Percentiles rank a stretch among this genome's conserved stretches.
These are phyloP conservation scores for Metschnikowia henanensis DNA, from an alignment of 805 yeast species.

Conservation along the genomic window DNA sequence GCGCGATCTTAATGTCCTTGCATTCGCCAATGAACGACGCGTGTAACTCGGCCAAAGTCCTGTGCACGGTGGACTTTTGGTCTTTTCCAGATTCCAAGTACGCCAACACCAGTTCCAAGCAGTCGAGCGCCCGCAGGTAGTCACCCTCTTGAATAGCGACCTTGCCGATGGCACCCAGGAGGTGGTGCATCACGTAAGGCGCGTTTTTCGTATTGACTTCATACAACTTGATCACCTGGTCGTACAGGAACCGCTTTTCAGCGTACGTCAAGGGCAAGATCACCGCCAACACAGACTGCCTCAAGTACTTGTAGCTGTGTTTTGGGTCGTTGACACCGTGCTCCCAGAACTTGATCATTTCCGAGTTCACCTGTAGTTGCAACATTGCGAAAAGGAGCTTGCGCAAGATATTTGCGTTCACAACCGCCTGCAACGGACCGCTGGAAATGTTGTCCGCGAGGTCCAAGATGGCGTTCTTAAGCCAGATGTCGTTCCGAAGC, in stretches of 20 bases:
- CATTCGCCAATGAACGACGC: conserved; percentile 76
- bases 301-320: conserved; percentile 48
- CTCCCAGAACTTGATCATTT: conserved; percentile 73
- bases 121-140: conserved; percentile 61
- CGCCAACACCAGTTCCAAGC: conserved; percentile 60
- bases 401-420: conserved; percentile 25
- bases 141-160: conserved; percentile 67
- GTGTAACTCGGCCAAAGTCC: conserved; percentile 71
- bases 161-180: conserved; percentile 71
- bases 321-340: conserved; percentile 49
- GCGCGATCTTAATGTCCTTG: conserved; percentile 69
- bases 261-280: conserved; percentile 66
- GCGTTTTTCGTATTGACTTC: conserved; percentile 38
- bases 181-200: conserved; percentile 37
- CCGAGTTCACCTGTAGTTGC: conserved; percentile 45
- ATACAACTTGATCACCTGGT: conserved; percentile 59
- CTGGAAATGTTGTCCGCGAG: conserved; percentile 29
- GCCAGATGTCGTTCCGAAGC: conserved; percentile 27
- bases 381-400: conserved; percentile 34
- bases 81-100: conserved; percentile 38
- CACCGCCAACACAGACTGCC: conserved; percentile 66
- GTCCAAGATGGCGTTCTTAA: conserved; percentile 34
- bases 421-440: conserved; percentile 29
- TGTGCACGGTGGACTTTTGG: conserved; percentile 27
- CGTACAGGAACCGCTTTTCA: conserved; percentile 57